Evolutionary conservation across 202 grass and related monocot species (phyloP).

Genomic region (Setaria italica): DNA sequence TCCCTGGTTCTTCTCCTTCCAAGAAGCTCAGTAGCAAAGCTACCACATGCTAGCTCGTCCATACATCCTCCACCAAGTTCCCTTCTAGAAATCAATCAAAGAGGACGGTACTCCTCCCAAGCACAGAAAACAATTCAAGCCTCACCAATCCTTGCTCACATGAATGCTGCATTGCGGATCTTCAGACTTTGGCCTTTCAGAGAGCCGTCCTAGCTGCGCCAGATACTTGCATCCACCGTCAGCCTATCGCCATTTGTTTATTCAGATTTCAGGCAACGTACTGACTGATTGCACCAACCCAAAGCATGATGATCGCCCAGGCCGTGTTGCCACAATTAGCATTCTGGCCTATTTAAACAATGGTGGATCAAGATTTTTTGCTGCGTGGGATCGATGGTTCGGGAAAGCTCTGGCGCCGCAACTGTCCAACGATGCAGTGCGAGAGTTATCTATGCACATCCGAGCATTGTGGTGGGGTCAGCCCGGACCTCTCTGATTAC

Average conservation of each 20-base stretch:
- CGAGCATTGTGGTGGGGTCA: slow-evolving; percentile 43
- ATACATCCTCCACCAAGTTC: neutral
- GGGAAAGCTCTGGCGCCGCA: slow-evolving; percentile 52
- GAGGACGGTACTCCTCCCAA: neutral
- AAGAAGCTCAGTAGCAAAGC: slow-evolving; percentile 3
- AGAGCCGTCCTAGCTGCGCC: slow-evolving; percentile 27
- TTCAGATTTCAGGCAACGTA: slow-evolving; percentile 30
- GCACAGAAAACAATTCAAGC: neutral
- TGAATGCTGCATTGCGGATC: slow-evolving; percentile 28
- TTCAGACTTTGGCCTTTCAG: slow-evolving; percentile 29
- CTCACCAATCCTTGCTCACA: slow-evolving; percentile 9
- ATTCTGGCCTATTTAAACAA: slow-evolving; percentile 16
- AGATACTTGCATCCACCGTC: slow-evolving; percentile 27
- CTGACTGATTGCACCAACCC: slow-evolving; percentile 24
- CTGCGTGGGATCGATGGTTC: slow-evolving; percentile 30
- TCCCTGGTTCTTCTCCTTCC: neutral
- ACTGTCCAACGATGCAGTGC: slow-evolving; percentile 39
- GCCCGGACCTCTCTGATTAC: neutral
- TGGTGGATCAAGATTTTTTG: slow-evolving; percentile 50
- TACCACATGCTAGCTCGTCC: neutral
- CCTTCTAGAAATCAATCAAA: slow-evolving; percentile 26
- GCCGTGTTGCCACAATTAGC: slow-evolving; percentile 27
- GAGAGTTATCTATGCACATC: slow-evolving; percentile 41
- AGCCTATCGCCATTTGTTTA: slow-evolving; percentile 24
- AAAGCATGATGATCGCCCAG: neutral